Conservation (phyloP, 257 asterid genomes). For the Solanum bulbocastanum region DNA sequence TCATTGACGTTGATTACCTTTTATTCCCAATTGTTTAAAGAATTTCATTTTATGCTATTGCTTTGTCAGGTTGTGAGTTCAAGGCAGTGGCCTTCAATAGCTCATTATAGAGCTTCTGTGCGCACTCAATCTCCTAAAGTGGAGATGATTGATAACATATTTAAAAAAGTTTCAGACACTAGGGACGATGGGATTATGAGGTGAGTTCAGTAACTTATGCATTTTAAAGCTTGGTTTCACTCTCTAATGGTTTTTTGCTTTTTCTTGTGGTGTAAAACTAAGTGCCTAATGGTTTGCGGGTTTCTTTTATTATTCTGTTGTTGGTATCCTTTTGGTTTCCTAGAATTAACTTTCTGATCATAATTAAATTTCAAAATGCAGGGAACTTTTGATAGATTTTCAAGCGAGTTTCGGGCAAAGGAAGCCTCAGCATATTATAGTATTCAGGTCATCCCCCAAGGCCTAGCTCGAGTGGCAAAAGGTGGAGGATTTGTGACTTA, state of each 20-base stretch:
- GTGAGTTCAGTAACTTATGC: slow-evolving; percentile 14
- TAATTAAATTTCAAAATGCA: slow-evolving; percentile 10
- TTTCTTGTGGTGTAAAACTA: neutral
- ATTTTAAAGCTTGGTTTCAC: neutral
- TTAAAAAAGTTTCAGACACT: slow-evolving; percentile 51
- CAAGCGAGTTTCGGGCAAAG: slow-evolving; percentile 55
- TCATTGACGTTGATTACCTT: neutral
- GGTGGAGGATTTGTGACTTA: too few relatives aligned
- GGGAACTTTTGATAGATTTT: slow-evolving; percentile 71
- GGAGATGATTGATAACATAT: slow-evolving; percentile 81
- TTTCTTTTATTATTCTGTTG: neutral
- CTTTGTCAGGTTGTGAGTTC: slow-evolving; percentile 73
- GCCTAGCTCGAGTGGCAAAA: too few relatives aligned
- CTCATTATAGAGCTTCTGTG: slow-evolving; percentile 77
- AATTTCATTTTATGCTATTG: neutral
- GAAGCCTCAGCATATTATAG: slow-evolving; percentile 77
- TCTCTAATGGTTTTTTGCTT: neutral
- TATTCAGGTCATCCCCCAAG: slow-evolving; percentile 45
- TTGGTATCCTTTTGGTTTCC: neutral
- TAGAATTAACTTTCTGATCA: neutral
- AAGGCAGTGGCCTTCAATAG: slow-evolving; percentile 85
- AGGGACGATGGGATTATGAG: slow-evolving; percentile 83
- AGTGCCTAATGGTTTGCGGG: neutral
- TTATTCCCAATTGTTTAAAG: neutral
- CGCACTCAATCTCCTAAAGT: slow-evolving; percentile 82